Conservation (phyloP, 805 yeast species). For the Yarrowia bubula region DNA sequence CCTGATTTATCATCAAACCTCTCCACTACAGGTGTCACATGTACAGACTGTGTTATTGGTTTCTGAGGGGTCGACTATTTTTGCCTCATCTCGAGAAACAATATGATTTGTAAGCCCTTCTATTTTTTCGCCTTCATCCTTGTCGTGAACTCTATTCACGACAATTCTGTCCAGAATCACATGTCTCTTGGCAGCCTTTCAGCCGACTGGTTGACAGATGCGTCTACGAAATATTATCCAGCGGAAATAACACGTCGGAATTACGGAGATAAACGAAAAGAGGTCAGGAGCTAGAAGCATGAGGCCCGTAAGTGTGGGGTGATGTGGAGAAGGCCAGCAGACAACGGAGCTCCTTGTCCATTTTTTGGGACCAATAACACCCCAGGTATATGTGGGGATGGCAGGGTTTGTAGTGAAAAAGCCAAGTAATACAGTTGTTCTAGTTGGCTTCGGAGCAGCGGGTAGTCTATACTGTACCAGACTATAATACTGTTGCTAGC, state of each 20-base stretch:
- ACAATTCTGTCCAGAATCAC: not conserved
- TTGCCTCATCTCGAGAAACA: too few species aligned
- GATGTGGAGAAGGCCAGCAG: not conserved
- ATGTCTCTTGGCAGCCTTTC: conserved; percentile 7
- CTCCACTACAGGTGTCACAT: not conserved
- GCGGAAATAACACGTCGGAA: not conserved
- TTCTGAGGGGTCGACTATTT: not conserved
- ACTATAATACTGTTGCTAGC: not conserved
- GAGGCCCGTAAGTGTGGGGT: not conserved
- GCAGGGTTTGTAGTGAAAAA: not conserved
- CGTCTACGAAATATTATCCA: conserved; percentile 9
- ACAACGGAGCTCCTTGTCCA: not conserved
- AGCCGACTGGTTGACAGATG: not conserved
- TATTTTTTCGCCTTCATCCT: too few species aligned
- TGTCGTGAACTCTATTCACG: too few species aligned
- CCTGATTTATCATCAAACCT: too few species aligned
- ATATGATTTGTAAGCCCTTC: not conserved
- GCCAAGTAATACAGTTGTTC: not conserved
- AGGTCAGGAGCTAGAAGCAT: not conserved
- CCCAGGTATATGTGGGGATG: not conserved
- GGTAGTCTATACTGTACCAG: too few species aligned
- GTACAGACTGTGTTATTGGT: not conserved
- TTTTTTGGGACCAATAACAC: conserved; percentile 3
- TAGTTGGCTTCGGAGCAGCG: not conserved
- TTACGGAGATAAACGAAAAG: not conserved